A percentile compares a stretch with the other conserved stretches of the same genome.
Conservation (phyloP, 1,139 yeast genomes). For the Diutina pseudorugosa region DNA sequence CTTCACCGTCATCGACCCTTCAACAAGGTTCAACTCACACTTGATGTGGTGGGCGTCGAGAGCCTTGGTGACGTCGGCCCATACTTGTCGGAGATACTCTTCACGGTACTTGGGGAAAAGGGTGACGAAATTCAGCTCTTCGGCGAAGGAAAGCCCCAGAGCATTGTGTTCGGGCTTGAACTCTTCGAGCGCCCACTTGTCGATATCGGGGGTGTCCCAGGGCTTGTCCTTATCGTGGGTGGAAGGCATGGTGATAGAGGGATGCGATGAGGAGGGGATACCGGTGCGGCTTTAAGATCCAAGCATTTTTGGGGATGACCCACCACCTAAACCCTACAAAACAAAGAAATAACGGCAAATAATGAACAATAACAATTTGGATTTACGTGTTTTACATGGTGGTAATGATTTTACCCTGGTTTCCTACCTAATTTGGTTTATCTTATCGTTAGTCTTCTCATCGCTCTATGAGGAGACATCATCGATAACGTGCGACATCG, state of each 20-base stretch:
- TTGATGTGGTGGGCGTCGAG: conserved; percentile 63
- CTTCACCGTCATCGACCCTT: conserved; percentile 94
- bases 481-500: not conserved
- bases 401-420: too few relatives aligned
- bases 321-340: too few relatives aligned
- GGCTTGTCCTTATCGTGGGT: conserved; percentile 93
- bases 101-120: conserved; percentile 96
- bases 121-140: conserved; percentile 90
- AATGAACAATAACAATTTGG: too few relatives aligned
- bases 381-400: too few relatives aligned
- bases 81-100: conserved; percentile 71
- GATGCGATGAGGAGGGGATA: conserved; percentile 2
- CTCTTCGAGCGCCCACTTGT: conserved; percentile 85
- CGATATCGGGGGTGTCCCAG: conserved; percentile 94
- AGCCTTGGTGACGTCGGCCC: conserved; percentile 86
- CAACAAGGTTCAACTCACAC: conserved; percentile 81
- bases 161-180: conserved; percentile 71
- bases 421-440: too few relatives aligned
- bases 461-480: not conserved
- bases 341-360: too few relatives aligned
- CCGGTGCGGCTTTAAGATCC: not conserved
- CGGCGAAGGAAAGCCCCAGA: conserved; percentile 79
- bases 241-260: conserved; percentile 61
- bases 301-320: too few relatives aligned
- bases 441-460: not conserved